These are phyloP conservation scores for Auricularia sp. DNA, from an alignment of 768 basidiomycete genomes.

Conservation along the genomic window DNA sequence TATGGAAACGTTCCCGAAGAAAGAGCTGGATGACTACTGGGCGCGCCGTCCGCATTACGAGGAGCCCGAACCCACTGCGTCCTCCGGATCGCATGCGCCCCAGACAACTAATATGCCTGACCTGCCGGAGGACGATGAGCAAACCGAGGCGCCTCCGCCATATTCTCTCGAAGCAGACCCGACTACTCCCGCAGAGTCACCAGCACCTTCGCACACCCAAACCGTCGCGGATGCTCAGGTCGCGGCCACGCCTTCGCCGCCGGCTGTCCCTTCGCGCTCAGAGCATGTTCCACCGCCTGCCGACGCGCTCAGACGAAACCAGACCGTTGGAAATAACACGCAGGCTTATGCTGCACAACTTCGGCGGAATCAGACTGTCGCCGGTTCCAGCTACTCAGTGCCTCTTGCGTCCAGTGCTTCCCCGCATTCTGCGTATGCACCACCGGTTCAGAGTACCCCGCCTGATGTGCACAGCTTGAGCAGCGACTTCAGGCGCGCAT, in stretches of 20 bases:
- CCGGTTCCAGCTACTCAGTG: neutral
- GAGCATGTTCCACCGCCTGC: neutral
- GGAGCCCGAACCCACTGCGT: neutral
- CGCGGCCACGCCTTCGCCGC: too few species aligned
- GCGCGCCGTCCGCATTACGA: conserved; percentile 37
- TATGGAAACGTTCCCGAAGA: conserved; percentile 52
- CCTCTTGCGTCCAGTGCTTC: neutral
- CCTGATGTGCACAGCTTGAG: too few species aligned
- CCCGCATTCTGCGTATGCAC: neutral
- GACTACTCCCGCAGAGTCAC: neutral
- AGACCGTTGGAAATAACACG: neutral
- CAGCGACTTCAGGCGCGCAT: too few species aligned
- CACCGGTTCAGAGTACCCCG: too few species aligned
- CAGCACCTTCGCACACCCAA: neutral
- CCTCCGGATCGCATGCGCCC: neutral
- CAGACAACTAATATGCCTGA: neutral
- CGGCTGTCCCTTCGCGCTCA: too few species aligned
- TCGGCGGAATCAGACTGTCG: neutral
- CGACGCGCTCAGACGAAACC: neutral
- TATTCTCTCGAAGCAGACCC: conserved; percentile 47
- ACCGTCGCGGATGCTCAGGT: neutral
- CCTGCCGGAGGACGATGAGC: neutral
- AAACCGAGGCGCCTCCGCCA: neutral
- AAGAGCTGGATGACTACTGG: conserved; percentile 73
- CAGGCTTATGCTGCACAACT: neutral